Percentiles rank a stretch among this genome's conserved stretches.
Evolutionary conservation across 257 asterid genomes (phyloP).

Genomic region (Lithospermum erythrorhizon): DNA sequence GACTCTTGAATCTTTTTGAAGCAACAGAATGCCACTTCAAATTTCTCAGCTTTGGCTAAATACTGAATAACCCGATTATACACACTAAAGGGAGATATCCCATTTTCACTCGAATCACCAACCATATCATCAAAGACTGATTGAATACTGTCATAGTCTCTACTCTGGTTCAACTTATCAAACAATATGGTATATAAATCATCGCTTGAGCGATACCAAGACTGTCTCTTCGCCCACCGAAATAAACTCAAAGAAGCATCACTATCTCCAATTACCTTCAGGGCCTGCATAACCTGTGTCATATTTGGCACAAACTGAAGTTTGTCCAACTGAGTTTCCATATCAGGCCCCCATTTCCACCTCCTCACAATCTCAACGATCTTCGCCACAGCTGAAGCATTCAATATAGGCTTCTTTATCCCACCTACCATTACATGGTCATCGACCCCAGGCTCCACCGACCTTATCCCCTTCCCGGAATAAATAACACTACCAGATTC

Average conservation of each 20-base stretch:
- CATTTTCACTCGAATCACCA: constrained; percentile 40
- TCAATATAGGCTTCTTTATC: constrained; percentile 62
- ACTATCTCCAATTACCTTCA: constrained; percentile 63
- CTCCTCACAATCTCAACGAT: constrained; percentile 81
- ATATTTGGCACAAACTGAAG: constrained; percentile 78
- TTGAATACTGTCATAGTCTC: constrained; percentile 76
- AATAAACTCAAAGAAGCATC: constrained; percentile 73
- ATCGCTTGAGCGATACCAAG: constrained; percentile 66
- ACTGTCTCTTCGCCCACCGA: constrained; percentile 81
- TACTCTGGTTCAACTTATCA: constrained; percentile 59
- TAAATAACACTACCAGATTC: constrained; percentile 79
- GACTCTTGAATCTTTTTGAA: constrained; percentile 85
- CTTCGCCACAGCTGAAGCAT: constrained; percentile 82
- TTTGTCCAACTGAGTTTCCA: constrained; percentile 77
- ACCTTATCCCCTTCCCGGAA: constrained; percentile 82
- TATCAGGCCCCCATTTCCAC: constrained; percentile 98
- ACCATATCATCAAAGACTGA: constrained; percentile 85
- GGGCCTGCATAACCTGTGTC: constrained; percentile 71
- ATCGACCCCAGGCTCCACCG: constrained; percentile 77
- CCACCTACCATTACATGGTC: constrained; percentile 90
- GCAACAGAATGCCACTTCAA: constrained; percentile 90
- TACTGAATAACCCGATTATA: constrained; percentile 77
- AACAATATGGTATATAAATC: constrained; percentile 60
- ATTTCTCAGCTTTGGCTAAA: constrained; percentile 83
- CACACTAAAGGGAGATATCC: constrained; percentile 33